Conservation (phyloP, 1,139 yeast species). For the Kodamaea fungicola region DNA sequence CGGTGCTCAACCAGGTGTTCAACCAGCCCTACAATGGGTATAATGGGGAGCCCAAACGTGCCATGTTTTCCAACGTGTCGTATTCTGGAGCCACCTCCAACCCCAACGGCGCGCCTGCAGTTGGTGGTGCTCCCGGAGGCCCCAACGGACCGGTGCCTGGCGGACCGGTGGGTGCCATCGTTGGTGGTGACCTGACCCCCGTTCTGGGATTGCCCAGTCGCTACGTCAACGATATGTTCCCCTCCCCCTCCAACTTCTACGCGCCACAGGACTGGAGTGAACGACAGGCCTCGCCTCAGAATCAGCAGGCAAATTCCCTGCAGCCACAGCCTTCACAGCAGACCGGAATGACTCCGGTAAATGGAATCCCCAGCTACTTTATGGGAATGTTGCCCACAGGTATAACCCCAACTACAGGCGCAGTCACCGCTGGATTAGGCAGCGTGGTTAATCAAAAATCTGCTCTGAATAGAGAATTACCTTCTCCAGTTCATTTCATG, state of each 20-base stretch:
- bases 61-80: no score
- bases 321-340: constrained; percentile 2
- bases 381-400: constrained; percentile 17
- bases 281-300: constrained; percentile 1
- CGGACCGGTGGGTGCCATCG: constrained; percentile 3
- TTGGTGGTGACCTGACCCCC: constrained; percentile 46
- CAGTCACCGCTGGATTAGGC: constrained; percentile 10
- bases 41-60: constrained; percentile 6
- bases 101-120: constrained; percentile 4
- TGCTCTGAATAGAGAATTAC: constrained; percentile 10
- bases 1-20: constrained; percentile 35
- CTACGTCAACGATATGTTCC: constrained; percentile 53
- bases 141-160: neutral
- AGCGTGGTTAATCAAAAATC: constrained; percentile 3
- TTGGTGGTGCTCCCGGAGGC: constrained; percentile 11
- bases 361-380: constrained; percentile 14
- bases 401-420: constrained; percentile 10
- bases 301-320: constrained; percentile 1
- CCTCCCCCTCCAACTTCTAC: constrained; percentile 52
- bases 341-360: constrained; percentile 41
- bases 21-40: constrained; percentile 12
- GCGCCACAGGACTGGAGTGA: constrained; percentile 41
- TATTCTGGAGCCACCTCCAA: neutral
- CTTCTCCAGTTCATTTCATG: constrained; percentile 14
- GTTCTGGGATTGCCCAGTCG: constrained; percentile 48